Conservation (phyloP, 305 asterid genomes). For the Plantago coronopus region DNA sequence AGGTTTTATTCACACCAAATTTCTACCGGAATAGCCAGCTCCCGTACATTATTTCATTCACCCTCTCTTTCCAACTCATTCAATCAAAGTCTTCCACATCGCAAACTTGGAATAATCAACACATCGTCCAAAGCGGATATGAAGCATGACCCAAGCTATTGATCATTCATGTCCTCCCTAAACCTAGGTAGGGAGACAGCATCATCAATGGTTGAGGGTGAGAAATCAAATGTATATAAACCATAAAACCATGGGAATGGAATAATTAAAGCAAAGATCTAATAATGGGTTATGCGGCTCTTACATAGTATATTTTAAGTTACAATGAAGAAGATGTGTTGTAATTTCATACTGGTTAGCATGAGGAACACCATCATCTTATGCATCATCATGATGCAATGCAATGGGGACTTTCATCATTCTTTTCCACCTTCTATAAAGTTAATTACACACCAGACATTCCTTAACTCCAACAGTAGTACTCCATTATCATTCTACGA, state of each 20-base stretch:
- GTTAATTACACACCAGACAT: slow-evolving; percentile 22
- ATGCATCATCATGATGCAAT: slow-evolving; percentile 49
- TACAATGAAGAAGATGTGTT: too few relatives aligned
- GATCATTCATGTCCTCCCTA: slow-evolving; percentile 17
- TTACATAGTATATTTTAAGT: too few relatives aligned
- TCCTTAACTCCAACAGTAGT: slow-evolving; percentile 26
- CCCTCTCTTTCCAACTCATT: too few relatives aligned
- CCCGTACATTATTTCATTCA: too few relatives aligned
- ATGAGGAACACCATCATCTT: slow-evolving; percentile 56
- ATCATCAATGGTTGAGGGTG: not conserved
- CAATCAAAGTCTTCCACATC: too few relatives aligned
- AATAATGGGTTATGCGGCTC: slow-evolving; percentile 19
- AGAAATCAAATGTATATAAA: not conserved
- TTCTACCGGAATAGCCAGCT: too few relatives aligned
- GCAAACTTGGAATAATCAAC: too few relatives aligned
- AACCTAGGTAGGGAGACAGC: not conserved
- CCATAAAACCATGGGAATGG: slow-evolving; percentile 21
- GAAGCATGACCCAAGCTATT: slow-evolving; percentile 3
- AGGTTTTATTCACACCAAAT: too few relatives aligned
- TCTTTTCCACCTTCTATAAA: slow-evolving; percentile 24
- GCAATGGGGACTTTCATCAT: slow-evolving; percentile 33
- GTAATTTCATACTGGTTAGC: too few relatives aligned
- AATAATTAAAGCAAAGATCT: slow-evolving; percentile 8
- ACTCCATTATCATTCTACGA: slow-evolving; percentile 40
- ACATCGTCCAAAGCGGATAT: not conserved